Conservation (phyloP, 495 filamentous ascomycete species). For the Penicillium paradoxum region DNA sequence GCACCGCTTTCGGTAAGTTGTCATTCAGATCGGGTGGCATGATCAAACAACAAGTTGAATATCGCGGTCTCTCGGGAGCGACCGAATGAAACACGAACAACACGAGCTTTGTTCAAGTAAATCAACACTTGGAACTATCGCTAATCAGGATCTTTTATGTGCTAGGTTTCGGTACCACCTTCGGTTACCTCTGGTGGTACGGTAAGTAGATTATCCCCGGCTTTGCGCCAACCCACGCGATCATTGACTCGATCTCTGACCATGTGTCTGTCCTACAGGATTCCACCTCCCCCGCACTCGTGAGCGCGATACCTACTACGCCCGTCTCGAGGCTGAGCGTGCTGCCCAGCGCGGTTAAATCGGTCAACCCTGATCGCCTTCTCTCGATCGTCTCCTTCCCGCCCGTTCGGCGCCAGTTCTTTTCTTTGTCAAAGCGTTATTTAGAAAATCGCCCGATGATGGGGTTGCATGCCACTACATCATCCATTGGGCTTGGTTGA, state of each 20-base stretch:
- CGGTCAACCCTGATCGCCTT: slow-evolving; percentile 12
- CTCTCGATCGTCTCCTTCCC: slow-evolving; percentile 10
- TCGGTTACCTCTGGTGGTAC: slow-evolving; percentile 79
- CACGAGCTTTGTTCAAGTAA: background rate
- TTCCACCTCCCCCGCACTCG: slow-evolving; percentile 76
- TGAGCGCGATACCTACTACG: slow-evolving; percentile 70
- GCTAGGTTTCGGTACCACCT: slow-evolving; percentile 61
- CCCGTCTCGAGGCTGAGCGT: slow-evolving; percentile 67
- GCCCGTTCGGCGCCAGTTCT: slow-evolving; percentile 20
- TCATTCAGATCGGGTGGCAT: slow-evolving; percentile 15
- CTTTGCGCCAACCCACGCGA: background rate
- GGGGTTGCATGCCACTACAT: background rate
- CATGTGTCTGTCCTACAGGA: slow-evolving; percentile 37
- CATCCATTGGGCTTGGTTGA: slow-evolving; percentile 10
- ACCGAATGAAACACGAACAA: background rate
- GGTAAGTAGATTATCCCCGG: slow-evolving; percentile 50
- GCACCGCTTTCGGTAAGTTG: slow-evolving; percentile 66
- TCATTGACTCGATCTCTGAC: background rate
- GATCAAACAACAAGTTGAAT: slow-evolving; percentile 14
- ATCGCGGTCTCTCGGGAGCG: background rate
- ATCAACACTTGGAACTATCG: background rate
- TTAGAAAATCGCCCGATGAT: slow-evolving; percentile 4
- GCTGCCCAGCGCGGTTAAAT: slow-evolving; percentile 40
- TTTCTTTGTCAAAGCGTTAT: slow-evolving; percentile 17
- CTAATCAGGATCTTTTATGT: slow-evolving; percentile 7